Conservation (phyloP, 345 rosid species). For the Eucalyptus regnans region DNA sequence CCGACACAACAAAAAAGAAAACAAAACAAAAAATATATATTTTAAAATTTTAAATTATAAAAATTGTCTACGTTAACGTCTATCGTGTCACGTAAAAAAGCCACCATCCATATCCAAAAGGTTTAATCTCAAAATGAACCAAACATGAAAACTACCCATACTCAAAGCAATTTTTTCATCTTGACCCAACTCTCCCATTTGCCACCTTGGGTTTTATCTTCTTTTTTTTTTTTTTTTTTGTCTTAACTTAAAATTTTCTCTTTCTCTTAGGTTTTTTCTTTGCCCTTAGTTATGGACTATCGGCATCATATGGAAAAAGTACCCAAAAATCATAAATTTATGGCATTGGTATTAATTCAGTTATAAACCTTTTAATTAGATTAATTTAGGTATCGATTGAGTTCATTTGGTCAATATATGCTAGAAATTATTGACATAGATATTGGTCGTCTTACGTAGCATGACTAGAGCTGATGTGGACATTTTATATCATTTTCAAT, state of each 20-base stretch:
- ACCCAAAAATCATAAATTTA: too few relatives aligned
- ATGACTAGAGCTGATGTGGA: accelerated
- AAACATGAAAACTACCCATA: not conserved
- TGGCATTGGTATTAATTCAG: accelerated
- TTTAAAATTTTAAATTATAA: not conserved
- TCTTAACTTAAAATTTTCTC: not conserved
- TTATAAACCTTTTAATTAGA: too few relatives aligned
- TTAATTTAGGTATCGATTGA: too few relatives aligned
- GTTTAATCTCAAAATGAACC: not conserved
- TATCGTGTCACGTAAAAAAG: accelerated
- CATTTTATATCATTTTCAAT: too few relatives aligned
- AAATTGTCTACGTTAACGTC: accelerated
- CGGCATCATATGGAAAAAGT: accelerated
- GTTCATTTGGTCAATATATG: not conserved
- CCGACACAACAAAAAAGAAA: not conserved
- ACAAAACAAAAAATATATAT: not conserved
- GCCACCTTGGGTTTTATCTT: not conserved
- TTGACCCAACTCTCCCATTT: not conserved
- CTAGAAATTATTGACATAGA: not conserved
- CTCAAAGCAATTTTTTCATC: not conserved
- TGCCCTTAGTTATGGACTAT: not conserved
- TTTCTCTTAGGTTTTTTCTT: not conserved
- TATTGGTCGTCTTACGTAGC: accelerated
- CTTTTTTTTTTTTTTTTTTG: accelerated
- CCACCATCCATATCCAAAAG: not conserved